These are phyloP conservation scores for Dactylis glomerata DNA, from an alignment of 176 grass and related monocot genomes.

Conservation along the genomic window DNA sequence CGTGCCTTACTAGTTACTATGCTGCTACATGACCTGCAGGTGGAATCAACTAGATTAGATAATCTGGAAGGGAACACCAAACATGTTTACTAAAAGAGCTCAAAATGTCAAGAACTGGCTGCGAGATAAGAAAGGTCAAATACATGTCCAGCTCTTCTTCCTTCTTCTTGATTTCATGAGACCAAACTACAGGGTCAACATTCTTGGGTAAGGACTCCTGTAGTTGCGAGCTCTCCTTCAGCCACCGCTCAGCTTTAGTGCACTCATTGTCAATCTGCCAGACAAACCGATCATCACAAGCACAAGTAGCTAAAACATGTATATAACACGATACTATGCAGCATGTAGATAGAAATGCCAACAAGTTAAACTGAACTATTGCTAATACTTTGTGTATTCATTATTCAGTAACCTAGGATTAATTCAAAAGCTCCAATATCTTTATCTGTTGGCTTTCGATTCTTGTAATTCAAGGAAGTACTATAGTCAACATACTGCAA, in stretches of 20 bases:
- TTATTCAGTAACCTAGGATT: not conserved
- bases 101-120: not conserved
- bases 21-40: constrained; percentile 68
- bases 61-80: not conserved
- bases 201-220: constrained; percentile 81
- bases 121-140: constrained; percentile 27
- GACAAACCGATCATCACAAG: constrained; percentile 9
- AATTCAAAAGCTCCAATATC: not conserved
- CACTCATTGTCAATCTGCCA: constrained; percentile 72
- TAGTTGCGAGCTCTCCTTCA: constrained; percentile 58
- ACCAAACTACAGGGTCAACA: constrained; percentile 84
- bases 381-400: not conserved
- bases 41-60: constrained; percentile 21
- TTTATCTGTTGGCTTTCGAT: not conserved
- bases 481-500: constrained; percentile 13
- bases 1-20: constrained; percentile 46
- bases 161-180: constrained; percentile 66
- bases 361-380: not conserved
- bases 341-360: not conserved
- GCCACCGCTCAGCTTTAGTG: constrained; percentile 76
- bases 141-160: constrained; percentile 75
- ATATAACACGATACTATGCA: constrained; percentile 8
- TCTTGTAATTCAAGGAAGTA: not conserved
- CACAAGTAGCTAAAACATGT: constrained; percentile 2
- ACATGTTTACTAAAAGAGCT: constrained; percentile 10